phyloP scores from a whole-genome alignment of 1,139 yeast genomes.

The Zygosaccharomyces pseudobailii region DNA sequence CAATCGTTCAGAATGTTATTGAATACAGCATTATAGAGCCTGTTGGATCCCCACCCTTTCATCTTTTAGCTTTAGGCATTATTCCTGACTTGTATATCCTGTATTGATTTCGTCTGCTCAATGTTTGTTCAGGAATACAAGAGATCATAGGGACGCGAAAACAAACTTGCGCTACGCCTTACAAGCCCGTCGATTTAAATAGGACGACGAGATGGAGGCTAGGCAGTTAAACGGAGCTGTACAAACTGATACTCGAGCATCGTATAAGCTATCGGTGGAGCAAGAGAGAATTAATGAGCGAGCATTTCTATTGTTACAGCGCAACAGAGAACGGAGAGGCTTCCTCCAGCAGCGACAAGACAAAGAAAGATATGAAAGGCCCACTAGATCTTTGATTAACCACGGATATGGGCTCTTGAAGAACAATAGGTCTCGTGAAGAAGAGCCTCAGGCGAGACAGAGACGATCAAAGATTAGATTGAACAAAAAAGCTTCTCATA shows the following conservation, averaged over 20 bases:
- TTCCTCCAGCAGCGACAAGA: constrained; percentile 21
- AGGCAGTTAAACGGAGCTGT: constrained; percentile 11
- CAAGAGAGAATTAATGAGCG: constrained; percentile 29
- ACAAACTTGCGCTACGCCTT: not conserved
- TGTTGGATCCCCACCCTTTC: no score
- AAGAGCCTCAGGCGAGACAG: constrained; percentile 4
- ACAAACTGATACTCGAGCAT: constrained; percentile 15
- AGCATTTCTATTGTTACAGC: constrained; percentile 27
- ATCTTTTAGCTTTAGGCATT: no score
- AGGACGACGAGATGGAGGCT: constrained; percentile 8
- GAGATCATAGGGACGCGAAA: constrained; percentile 5
- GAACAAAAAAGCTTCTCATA: constrained; percentile 19
- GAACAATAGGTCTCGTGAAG: not conserved
- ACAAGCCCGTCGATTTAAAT: no score
- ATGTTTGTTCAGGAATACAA: not conserved
- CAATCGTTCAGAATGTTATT: no score
- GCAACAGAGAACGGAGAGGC: constrained; percentile 29
- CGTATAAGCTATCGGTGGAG: constrained; percentile 17
- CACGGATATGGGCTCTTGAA: constrained; percentile 6
- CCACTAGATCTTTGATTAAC: constrained; percentile 4
- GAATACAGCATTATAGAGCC: no score
- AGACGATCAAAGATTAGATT: constrained; percentile 9
- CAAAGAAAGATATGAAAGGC: constrained; percentile 19
- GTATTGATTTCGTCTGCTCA: no score
- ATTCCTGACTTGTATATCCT: no score